Evolutionary conservation across 257 asterid genomes (phyloP).

Genomic region (Coffea eugenioides): DNA sequence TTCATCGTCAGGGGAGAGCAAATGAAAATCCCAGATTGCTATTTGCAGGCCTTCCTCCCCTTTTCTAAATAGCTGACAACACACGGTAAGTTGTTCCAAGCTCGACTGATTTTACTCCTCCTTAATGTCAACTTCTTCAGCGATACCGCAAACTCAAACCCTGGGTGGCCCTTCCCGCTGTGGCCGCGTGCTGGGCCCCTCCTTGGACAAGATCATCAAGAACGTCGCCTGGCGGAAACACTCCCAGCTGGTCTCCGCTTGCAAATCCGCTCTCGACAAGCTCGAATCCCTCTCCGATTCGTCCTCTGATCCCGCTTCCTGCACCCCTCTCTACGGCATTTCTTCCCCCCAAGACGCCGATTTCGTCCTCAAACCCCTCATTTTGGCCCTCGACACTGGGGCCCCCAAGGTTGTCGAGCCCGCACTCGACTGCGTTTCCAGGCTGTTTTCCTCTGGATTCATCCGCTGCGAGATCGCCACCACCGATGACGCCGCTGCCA

Average conservation of each 20-base stretch:
- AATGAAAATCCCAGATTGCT: too few relatives aligned
- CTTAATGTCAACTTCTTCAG: conserved; percentile 9
- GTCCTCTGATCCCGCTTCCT: conserved; percentile 62
- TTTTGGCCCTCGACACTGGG: conserved; percentile 73
- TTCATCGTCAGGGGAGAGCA: too few relatives aligned
- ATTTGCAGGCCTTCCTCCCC: too few relatives aligned
- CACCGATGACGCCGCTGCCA: conserved; percentile 6
- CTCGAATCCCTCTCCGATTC: conserved; percentile 67
- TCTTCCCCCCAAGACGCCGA: conserved; percentile 69
- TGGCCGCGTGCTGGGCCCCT: conserved; percentile 93
- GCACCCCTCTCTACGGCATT: conserved; percentile 82
- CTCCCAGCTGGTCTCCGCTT: conserved; percentile 80
- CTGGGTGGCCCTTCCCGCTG: conserved; percentile 93
- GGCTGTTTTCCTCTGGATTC: conserved; percentile 72
- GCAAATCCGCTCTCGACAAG: conserved; percentile 93
- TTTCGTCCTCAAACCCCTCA: conserved; percentile 64
- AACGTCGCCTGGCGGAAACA: conserved; percentile 98
- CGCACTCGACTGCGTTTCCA: conserved; percentile 78
- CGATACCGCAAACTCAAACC: conserved; percentile 43
- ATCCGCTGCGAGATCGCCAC: conserved; percentile 63
- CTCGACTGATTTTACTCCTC: neutral
- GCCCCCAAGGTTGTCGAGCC: conserved; percentile 93
- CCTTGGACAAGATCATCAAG: conserved; percentile 93
- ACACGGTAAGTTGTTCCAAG: too few relatives aligned
- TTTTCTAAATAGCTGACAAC: too few relatives aligned